A percentile compares a stretch with the other conserved stretches of the same genome.
These are phyloP conservation scores for Diutina mesorugosa DNA, from an alignment of 1,139 yeast genomes.

Conservation along the genomic window DNA sequence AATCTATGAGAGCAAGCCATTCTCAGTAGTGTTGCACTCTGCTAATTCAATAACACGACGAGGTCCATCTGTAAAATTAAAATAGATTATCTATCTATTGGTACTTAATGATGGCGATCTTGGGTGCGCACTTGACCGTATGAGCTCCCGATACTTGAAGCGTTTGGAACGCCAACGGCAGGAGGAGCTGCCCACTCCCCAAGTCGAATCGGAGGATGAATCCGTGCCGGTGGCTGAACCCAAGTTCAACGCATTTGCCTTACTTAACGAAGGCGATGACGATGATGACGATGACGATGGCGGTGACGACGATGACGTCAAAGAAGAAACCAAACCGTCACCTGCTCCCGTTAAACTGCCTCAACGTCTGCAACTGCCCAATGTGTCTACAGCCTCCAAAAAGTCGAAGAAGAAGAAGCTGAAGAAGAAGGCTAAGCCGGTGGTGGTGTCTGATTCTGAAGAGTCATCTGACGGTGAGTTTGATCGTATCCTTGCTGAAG, in stretches of 20 bases:
- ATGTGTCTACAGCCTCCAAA: conserved; percentile 6
- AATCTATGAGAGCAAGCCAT: no score
- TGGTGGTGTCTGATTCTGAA: conserved; percentile 9
- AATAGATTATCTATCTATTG: no score
- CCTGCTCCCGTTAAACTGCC: not conserved
- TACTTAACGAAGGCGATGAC: conserved; percentile 30
- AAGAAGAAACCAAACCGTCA: not conserved
- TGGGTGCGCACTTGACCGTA: not conserved
- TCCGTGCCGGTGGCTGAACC: conserved; percentile 6
- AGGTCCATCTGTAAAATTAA: no score
- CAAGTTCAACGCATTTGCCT: conserved; percentile 39
- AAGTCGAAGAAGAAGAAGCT: conserved; percentile 9
- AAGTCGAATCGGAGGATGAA: conserved; percentile 10
- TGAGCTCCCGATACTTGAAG: not conserved
- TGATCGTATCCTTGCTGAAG: conserved; percentile 25
- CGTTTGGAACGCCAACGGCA: not conserved
- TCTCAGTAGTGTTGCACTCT: no score
- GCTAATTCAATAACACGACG: no score
- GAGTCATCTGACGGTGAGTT: conserved; percentile 21
- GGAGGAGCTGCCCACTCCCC: not conserved
- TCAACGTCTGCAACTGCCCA: not conserved
- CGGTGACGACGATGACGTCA: not conserved
- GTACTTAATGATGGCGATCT: not conserved
- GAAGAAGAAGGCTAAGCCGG: conserved; percentile 3
- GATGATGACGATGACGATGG: conserved; percentile 15